Percentiles rank a stretch among this genome's conserved stretches.
These are phyloP conservation scores for Claviceps africana DNA, from an alignment of 2,329 filamentous ascomycete genomes.

Conservation along the genomic window DNA sequence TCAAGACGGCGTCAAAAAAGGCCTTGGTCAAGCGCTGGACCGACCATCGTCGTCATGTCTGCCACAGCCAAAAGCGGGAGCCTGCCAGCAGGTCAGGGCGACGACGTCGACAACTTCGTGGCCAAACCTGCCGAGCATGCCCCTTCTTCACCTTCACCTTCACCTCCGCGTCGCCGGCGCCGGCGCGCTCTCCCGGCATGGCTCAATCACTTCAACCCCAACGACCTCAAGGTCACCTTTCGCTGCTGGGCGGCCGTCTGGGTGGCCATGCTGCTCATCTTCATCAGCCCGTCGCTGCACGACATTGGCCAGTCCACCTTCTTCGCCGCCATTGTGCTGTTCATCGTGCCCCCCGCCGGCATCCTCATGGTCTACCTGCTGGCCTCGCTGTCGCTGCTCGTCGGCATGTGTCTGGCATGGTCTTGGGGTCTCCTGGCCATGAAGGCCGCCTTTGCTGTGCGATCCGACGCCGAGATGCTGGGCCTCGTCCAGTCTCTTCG, in stretches of 20 bases:
- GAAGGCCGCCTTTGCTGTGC: constrained; percentile 31
- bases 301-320: constrained; percentile 31
- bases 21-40: too few relatives aligned
- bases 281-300: constrained; percentile 28
- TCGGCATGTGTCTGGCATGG: constrained; percentile 34
- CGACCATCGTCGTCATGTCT: neutral
- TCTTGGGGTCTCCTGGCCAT: constrained; percentile 34
- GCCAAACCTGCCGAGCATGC: neutral
- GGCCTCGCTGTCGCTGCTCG: constrained; percentile 25
- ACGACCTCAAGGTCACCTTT: constrained; percentile 31
- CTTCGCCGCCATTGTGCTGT: constrained; percentile 26
- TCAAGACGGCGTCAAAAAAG: too few relatives aligned
- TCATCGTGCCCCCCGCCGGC: constrained; percentile 30
- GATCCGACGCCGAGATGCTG: constrained; percentile 24
- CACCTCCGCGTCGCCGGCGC: neutral
- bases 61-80: neutral
- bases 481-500: constrained; percentile 20
- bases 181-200: constrained; percentile 14
- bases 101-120: neutral
- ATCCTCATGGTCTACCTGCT: constrained; percentile 33
- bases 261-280: constrained; percentile 30
- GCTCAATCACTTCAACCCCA: constrained; percentile 31
- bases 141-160: too few relatives aligned
- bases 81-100: neutral
- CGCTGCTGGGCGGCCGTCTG: constrained; percentile 33